Conservation (phyloP, 441 rosid species). For the Populus hybrid region DNA sequence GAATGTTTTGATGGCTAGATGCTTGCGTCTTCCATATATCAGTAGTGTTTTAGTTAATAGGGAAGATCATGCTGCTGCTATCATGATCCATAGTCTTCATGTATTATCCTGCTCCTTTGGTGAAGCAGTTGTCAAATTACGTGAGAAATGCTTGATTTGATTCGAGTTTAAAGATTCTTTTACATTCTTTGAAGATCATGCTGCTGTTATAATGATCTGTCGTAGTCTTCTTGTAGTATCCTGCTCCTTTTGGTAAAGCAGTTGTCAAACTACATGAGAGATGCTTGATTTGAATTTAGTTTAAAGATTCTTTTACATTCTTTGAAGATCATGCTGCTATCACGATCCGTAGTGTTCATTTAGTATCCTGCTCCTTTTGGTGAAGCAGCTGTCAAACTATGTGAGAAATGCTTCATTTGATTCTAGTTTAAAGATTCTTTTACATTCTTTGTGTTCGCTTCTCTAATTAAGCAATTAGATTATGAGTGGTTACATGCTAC, state of each 20-base stretch:
- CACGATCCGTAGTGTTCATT: slow-evolving; percentile 9
- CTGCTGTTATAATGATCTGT: background rate
- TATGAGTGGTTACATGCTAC: too few species aligned
- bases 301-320: too few species aligned
- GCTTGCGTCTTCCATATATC: background rate
- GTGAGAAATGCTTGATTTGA: background rate
- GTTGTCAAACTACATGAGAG: too few species aligned
- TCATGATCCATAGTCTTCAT: slow-evolving; percentile 4
- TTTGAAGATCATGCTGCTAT: background rate
- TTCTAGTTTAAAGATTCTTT: background rate
- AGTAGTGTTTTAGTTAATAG: background rate
- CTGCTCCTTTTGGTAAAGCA: too few species aligned
- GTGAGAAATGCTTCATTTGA: background rate
- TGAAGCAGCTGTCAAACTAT: background rate
- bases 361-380: background rate
- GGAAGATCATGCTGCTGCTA: slow-evolving; percentile 7
- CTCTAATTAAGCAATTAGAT: too few species aligned
- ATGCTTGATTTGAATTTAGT: too few species aligned
- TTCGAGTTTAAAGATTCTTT: background rate
- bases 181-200: slow-evolving; percentile 1
- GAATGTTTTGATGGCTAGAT: background rate
- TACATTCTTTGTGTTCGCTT: too few species aligned
- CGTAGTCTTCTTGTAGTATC: background rate
- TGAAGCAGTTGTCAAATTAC: background rate
- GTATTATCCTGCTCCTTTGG: background rate